These are phyloP conservation scores for Quillaja saponaria DNA, from an alignment of 306 rosid species.

Conservation along the genomic window DNA sequence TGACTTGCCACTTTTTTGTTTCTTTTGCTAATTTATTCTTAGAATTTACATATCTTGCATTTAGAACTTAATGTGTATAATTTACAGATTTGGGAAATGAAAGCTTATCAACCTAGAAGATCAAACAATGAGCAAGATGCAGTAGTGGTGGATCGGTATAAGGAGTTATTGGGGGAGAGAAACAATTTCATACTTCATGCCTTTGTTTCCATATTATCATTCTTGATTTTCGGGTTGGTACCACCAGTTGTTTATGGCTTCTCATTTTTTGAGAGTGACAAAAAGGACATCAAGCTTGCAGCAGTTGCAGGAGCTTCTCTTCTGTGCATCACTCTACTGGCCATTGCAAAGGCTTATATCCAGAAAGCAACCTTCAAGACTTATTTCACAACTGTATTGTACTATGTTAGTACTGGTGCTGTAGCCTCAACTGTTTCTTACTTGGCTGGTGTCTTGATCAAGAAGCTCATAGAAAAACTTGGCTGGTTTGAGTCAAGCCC, in stretches of 20 bases:
- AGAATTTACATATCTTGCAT: too few relatives aligned
- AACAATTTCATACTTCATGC: slow-evolving; percentile 60
- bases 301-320: slow-evolving; percentile 76
- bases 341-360: slow-evolving; percentile 55
- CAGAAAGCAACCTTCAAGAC: slow-evolving; percentile 39
- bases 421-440: slow-evolving; percentile 59
- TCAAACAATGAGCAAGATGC: slow-evolving; percentile 14
- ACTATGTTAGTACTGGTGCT: slow-evolving; percentile 46
- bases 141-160: slow-evolving; percentile 48
- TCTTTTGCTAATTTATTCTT: too few relatives aligned
- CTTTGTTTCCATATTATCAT: slow-evolving; percentile 49
- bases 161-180: slow-evolving; percentile 47
- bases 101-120: slow-evolving; percentile 38
- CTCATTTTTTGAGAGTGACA: slow-evolving; percentile 54
- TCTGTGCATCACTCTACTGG: slow-evolving; percentile 60
- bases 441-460: slow-evolving; percentile 53
- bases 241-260: slow-evolving; percentile 72
- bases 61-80: slow-evolving; percentile 11
- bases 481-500: slow-evolving; percentile 55
- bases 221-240: slow-evolving; percentile 66
- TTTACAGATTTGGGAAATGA: slow-evolving; percentile 61
- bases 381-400: slow-evolving; percentile 46
- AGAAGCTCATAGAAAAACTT: slow-evolving; percentile 42
- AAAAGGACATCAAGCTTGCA: slow-evolving; percentile 63
- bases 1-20: too few relatives aligned